Evolutionary conservation across 371 early-diverging fungal species (phyloP), one percentile per base, ranked within the genome.

Genomic region (Mucor lusitanicus): DNA sequence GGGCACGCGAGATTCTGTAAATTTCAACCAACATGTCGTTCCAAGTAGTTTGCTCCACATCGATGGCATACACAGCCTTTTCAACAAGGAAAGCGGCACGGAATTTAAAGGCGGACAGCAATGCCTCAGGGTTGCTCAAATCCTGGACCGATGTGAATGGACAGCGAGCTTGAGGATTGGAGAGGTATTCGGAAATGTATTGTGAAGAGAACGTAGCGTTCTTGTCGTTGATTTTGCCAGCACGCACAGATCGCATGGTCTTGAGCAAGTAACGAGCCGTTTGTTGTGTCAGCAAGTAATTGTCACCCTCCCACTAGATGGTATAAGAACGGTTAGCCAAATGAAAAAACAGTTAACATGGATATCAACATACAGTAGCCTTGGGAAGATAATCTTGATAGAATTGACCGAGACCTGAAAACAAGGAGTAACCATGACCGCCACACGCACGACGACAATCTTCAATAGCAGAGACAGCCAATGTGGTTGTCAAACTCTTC

Each of bases 381-480:
- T 90, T 90, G 4, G 94, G 91, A 56, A 94, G 81, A 66, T 86
- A 83, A 61, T 91, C 88, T 74, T 85, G 89, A 63, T 89, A 88
- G 67, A 92, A 85, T 48, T 87, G 80, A 17, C 90, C 86, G 19
- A 96, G 77, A 0, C 95, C 94, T n/a, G 90, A 90, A 77, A 90
- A 91, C 53, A 86, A 70, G 28, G 91, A 88, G 72, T 89, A 97
- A 3, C 95, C 96, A 63, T 95, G 94, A 15, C 97, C 97, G 68
- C 97, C 97, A 64, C 93, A 92, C 25, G 92, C 88, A 23, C 92
- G 86, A 25, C 94, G 83, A 67, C 91, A 90, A 15, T 90, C 90
- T 64, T 97, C 96, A 68, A 95, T 88, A 33, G 88, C 89, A 39
- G 85, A 85, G 8, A 90, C 74, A 21, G 88, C 88, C 72, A 91